These are phyloP conservation scores for Choiromyces venosus DNA, from an alignment of 495 filamentous ascomycete genomes.

Conservation along the genomic window DNA sequence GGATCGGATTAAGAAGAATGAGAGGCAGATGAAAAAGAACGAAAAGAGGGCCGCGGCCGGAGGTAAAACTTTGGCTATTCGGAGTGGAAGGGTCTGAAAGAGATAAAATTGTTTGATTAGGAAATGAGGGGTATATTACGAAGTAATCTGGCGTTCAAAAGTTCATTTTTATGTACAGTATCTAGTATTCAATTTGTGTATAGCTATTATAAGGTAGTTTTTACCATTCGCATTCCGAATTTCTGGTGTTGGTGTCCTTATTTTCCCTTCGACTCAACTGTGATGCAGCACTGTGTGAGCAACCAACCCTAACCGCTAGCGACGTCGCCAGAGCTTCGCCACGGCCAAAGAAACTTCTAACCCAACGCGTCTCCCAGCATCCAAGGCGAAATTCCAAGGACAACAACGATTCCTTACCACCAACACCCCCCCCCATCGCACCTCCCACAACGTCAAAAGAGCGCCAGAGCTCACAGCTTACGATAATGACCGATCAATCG, in stretches of 20 bases:
- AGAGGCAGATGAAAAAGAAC: constrained; percentile 65
- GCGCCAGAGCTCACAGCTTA: not conserved
- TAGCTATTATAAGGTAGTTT: not conserved
- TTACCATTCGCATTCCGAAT: not conserved
- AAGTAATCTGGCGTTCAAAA: constrained; percentile 7
- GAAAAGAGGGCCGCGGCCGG: constrained; percentile 52
- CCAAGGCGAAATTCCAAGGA: not conserved
- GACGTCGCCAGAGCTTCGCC: not conserved
- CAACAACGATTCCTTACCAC: not conserved
- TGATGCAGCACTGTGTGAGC: no score
- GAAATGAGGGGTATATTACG: not conserved
- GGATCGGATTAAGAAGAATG: constrained; percentile 64
- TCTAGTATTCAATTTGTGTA: not conserved
- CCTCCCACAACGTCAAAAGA: not conserved
- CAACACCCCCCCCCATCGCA: not conserved
- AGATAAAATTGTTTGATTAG: constrained; percentile 7
- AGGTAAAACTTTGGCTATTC: constrained; percentile 35
- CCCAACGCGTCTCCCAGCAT: not conserved
- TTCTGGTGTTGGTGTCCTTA: not conserved
- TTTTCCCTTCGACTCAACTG: not conserved
- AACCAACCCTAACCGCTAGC: not conserved
- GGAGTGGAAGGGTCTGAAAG: constrained; percentile 34
- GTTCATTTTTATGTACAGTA: not conserved
- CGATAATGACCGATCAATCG: constrained; percentile 32
- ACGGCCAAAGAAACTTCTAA: not conserved